phyloP scores from a whole-genome alignment of 306 rosid species.

The Malus orientalis region DNA sequence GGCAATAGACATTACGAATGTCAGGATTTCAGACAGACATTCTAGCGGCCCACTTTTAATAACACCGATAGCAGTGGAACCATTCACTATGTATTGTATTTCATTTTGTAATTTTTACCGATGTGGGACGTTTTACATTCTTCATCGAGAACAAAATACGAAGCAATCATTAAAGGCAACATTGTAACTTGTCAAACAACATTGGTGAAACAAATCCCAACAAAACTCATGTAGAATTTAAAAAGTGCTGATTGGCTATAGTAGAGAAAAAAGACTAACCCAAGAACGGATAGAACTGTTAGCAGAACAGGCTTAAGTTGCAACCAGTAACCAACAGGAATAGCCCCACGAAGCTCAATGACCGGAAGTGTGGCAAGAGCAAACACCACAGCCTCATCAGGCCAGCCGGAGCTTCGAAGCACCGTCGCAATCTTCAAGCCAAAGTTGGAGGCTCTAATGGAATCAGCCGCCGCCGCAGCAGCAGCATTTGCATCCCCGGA shows the following conservation, averaged over 20 bases:
- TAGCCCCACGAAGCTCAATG: slow-evolving; percentile 95
- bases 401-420: slow-evolving; percentile 60
- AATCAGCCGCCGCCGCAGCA: slow-evolving; percentile 70
- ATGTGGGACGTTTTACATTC: neutral
- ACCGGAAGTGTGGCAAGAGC: slow-evolving; percentile 82
- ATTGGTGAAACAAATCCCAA: slow-evolving; percentile 6
- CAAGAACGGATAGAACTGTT: slow-evolving; percentile 58
- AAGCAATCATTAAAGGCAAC: neutral
- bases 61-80: neutral
- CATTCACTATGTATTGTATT: too few species aligned
- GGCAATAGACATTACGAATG: neutral
- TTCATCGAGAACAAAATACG: neutral
- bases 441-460: slow-evolving; percentile 76
- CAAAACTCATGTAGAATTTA: neutral
- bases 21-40: neutral
- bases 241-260: neutral
- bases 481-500: slow-evolving; percentile 86
- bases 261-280: slow-evolving; percentile 34
- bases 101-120: neutral
- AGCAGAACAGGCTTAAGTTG: slow-evolving; percentile 57
- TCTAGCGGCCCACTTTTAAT: neutral
- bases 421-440: slow-evolving; percentile 64
- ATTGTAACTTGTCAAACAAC: neutral
- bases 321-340: slow-evolving; percentile 94
- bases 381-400: slow-evolving; percentile 80